These are phyloP conservation scores for Syzygium syzygioides DNA, from an alignment of 441 rosid genomes.

Conservation along the genomic window DNA sequence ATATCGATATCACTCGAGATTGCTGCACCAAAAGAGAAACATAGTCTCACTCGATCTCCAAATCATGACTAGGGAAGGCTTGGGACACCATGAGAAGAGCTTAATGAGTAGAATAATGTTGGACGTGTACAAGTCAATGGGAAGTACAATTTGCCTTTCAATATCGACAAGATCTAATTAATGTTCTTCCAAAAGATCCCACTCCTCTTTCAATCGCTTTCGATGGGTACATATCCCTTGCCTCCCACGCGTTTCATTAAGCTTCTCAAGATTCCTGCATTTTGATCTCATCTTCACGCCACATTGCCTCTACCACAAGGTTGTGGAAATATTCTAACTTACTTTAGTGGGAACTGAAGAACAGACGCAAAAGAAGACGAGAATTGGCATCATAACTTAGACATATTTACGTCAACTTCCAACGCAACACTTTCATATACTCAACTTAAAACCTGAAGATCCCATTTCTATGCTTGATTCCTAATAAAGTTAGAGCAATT, in stretches of 20 bases:
- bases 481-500: background rate
- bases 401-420: background rate
- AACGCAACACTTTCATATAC: background rate
- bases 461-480: background rate
- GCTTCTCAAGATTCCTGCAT: background rate
- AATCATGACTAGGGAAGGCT: background rate
- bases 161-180: background rate
- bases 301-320: background rate
- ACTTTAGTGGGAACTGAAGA: background rate
- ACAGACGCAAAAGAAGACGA: slow-evolving; percentile 4
- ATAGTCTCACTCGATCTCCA: background rate
- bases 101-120: background rate
- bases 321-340: background rate
- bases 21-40: background rate
- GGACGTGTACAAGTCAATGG: background rate
- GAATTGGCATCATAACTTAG: background rate
- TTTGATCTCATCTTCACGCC: background rate
- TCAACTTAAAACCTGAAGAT: background rate
- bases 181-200: slow-evolving; percentile 21
- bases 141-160: background rate
- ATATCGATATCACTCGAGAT: background rate
- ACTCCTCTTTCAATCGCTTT: slow-evolving; percentile 35
- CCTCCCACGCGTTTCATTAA: slow-evolving; percentile 2
- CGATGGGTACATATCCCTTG: slow-evolving; percentile 22
- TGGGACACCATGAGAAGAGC: background rate